Evolutionary conservation across 352 stramenopile species (phyloP).

Genomic region (Phytophthora sansomeana): DNA sequence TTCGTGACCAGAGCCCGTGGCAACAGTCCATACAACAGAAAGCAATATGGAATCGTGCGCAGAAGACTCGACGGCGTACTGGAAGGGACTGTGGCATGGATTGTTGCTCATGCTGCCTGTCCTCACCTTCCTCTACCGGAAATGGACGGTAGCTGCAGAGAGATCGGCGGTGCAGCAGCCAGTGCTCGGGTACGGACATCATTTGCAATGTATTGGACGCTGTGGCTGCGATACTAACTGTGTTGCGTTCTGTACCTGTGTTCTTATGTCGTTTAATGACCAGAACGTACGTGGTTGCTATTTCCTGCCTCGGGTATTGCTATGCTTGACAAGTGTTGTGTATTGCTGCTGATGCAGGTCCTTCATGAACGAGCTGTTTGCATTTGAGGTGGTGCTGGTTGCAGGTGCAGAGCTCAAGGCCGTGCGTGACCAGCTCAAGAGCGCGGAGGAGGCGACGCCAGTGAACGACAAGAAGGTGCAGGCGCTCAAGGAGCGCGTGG

Average conservation of each 20-base stretch:
- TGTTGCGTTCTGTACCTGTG: neutral
- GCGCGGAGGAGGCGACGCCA: slow-evolving; percentile 44
- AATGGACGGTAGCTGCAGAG: slow-evolving; percentile 45
- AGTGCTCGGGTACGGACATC: slow-evolving; percentile 48
- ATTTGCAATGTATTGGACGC: neutral
- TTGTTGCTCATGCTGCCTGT: slow-evolving; percentile 60
- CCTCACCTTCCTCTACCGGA: slow-evolving; percentile 54
- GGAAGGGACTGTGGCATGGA: slow-evolving; percentile 59
- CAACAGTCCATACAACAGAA: neutral
- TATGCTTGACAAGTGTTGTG: neutral
- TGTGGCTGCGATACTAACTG: slow-evolving; percentile 2
- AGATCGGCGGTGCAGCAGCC: slow-evolving; percentile 32
- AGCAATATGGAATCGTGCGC: slow-evolving; percentile 37
- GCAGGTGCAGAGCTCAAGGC: slow-evolving; percentile 69
- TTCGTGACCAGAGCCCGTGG: neutral
- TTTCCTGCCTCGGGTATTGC: neutral
- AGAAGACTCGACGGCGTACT: slow-evolving; percentile 48
- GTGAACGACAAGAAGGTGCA: slow-evolving; percentile 56
- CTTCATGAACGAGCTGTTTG: slow-evolving; percentile 73
- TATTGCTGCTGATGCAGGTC: slow-evolving; percentile 32
- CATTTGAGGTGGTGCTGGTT: slow-evolving; percentile 71
- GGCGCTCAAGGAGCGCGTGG: slow-evolving; percentile 59
- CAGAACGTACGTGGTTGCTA: slow-evolving; percentile 50
- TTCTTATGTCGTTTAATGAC: neutral
- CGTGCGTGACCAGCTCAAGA: slow-evolving; percentile 60